A percentile compares a stretch with the other conserved stretches of the same genome.
phyloP scores from a whole-genome alignment of 1,284 basidiomycete species.

The Anthracocystis setariae region DNA sequence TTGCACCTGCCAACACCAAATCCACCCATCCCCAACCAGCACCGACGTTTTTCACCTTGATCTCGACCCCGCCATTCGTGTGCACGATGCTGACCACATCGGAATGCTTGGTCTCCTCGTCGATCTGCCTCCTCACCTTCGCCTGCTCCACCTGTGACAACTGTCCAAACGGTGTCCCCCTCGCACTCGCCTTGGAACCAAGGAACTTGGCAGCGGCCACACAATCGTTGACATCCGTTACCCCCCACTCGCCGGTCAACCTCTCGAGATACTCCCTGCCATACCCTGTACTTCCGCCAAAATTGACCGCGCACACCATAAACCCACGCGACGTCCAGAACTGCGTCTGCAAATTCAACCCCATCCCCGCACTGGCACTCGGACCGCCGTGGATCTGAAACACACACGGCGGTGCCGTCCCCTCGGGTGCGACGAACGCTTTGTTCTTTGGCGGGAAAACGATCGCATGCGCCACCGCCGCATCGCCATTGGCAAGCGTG shows the following conservation, averaged over 20 bases:
- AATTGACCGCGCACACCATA: conserved; percentile 76
- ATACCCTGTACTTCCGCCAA: conserved; percentile 77
- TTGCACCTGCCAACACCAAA: conserved; percentile 6
- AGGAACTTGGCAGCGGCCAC: conserved; percentile 72
- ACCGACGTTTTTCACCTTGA: conserved; percentile 28
- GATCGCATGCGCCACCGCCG: conserved; percentile 70
- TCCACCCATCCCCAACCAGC: conserved; percentile 22
- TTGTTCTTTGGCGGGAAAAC: conserved; percentile 76
- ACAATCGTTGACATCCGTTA: conserved; percentile 76
- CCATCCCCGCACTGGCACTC: conserved; percentile 71
- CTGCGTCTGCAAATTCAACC: conserved; percentile 70
- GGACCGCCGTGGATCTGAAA: conserved; percentile 77
- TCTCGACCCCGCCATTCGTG: conserved; percentile 22
- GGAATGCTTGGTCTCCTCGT: not conserved
- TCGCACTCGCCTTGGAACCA: conserved; percentile 58
- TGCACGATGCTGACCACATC: conserved; percentile 15
- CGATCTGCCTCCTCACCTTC: conserved; percentile 14
- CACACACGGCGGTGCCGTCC: conserved; percentile 76
- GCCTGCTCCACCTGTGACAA: conserved; percentile 18
- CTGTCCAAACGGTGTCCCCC: conserved; percentile 10
- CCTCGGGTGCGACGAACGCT: conserved; percentile 70
- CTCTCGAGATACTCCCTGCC: conserved; percentile 70
- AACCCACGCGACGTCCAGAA: conserved; percentile 70
- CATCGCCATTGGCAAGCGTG: conserved; percentile 42
- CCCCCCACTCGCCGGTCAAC: conserved; percentile 75